These are phyloP conservation scores for Arthrobotrys conoides DNA, from an alignment of 2,329 filamentous ascomycete genomes.

Conservation along the genomic window DNA sequence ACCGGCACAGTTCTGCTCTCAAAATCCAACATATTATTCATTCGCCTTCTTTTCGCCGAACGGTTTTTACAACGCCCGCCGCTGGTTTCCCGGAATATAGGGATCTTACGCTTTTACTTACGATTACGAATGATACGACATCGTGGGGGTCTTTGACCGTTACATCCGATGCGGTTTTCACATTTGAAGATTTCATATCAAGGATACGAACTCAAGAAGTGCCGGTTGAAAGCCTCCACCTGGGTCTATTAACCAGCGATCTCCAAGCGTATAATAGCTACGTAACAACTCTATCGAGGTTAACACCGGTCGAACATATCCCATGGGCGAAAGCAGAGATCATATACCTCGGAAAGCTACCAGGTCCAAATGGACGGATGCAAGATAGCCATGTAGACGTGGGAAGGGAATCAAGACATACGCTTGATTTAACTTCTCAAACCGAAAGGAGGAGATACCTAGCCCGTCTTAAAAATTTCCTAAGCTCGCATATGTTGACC, in stretches of 20 bases:
- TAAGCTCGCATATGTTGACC: slow-evolving; percentile 33
- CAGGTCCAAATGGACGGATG: background rate
- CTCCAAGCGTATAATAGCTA: slow-evolving; percentile 14
- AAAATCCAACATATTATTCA: slow-evolving; percentile 19
- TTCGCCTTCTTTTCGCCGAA: slow-evolving; percentile 21
- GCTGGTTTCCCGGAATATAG: background rate
- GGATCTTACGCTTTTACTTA: slow-evolving; percentile 34
- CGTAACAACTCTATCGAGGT: slow-evolving; percentile 13
- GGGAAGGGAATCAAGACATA: background rate
- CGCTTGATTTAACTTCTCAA: background rate
- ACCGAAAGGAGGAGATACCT: slow-evolving; percentile 17
- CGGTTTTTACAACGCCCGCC: slow-evolving; percentile 12
- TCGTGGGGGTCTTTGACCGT: slow-evolving; percentile 34
- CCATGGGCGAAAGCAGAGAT: slow-evolving; percentile 43
- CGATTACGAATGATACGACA: slow-evolving; percentile 36
- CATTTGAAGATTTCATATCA: slow-evolving; percentile 34
- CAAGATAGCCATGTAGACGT: background rate
- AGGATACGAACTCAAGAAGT: slow-evolving; percentile 27
- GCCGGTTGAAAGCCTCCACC: slow-evolving; percentile 8
- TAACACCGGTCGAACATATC: background rate
- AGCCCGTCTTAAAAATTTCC: slow-evolving; percentile 37
- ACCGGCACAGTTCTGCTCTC: background rate
- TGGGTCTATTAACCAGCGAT: slow-evolving; percentile 34
- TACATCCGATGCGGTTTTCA: background rate
- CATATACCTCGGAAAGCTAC: slow-evolving; percentile 26